phyloP scores from a whole-genome alignment of 345 rosid genomes.

The Populus deltoides region DNA sequence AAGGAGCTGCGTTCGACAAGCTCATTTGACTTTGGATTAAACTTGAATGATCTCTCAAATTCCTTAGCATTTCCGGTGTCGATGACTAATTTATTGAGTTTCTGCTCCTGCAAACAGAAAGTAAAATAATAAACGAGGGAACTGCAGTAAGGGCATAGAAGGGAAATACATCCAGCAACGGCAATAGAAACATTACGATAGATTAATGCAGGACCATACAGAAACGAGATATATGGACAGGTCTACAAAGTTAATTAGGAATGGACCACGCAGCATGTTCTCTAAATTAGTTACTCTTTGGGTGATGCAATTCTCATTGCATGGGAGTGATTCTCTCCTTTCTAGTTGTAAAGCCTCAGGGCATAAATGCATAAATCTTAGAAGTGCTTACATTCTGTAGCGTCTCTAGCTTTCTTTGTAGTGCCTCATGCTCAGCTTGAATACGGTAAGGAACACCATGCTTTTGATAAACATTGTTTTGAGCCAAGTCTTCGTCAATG shows the following conservation, averaged over 20 bases:
- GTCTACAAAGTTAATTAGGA: not conserved
- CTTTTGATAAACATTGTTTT: conserved; percentile 83
- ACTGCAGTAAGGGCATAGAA: not conserved
- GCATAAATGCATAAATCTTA: not conserved
- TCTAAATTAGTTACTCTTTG: not conserved
- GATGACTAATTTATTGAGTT: conserved; percentile 61
- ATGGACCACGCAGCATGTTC: too few species aligned
- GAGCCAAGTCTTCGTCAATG: conserved; percentile 86
- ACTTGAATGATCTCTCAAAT: conserved; percentile 69
- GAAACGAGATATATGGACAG: not conserved
- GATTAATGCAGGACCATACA: not conserved
- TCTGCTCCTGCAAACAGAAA: conserved; percentile 67
- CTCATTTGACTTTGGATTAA: conserved; percentile 42
- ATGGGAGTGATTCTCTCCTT: not conserved
- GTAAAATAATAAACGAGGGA: not conserved
- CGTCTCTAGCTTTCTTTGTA: conserved; percentile 82
- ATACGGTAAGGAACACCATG: conserved; percentile 92
- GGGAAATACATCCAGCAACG: not conserved
- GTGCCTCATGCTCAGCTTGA: conserved; percentile 87
- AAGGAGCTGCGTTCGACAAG: conserved; percentile 34
- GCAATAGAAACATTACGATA: not conserved
- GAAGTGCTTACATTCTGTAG: conserved; percentile 57
- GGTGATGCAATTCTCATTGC: not conserved
- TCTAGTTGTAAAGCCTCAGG: not conserved
- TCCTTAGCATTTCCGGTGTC: conserved; percentile 65